Evolutionary conservation across 108 stramenopile species (phyloP).

Genomic region (Parmales sp.): DNA sequence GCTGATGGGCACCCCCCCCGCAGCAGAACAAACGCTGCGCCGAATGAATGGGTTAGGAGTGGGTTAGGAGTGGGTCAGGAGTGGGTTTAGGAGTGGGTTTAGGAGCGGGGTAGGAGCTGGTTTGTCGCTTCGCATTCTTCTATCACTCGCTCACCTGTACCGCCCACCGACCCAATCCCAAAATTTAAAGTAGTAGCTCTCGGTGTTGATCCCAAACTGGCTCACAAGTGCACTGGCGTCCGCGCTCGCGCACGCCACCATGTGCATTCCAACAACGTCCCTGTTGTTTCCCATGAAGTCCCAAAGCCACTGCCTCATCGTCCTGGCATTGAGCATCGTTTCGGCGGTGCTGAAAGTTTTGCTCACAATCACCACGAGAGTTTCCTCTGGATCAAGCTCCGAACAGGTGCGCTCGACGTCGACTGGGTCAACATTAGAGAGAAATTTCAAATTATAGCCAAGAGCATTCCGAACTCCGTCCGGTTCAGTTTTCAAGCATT

Average conservation of each 20-base stretch:
- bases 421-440: slow-evolving; percentile 98
- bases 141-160: slow-evolving; percentile 34
- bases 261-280: slow-evolving; percentile 86
- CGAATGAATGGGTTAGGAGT: too few species aligned
- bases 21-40: slow-evolving; percentile 73
- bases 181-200: slow-evolving; percentile 79
- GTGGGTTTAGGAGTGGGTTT: too few species aligned
- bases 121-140: too few species aligned
- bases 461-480: slow-evolving; percentile 67
- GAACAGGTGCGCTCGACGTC: slow-evolving; percentile 89
- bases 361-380: slow-evolving; percentile 85
- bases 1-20: slow-evolving; percentile 82
- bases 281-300: slow-evolving; percentile 81
- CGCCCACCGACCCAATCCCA: slow-evolving; percentile 97
- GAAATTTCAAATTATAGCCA: slow-evolving; percentile 82
- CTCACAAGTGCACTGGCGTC: slow-evolving; percentile 57
- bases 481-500: slow-evolving; percentile 86
- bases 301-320: slow-evolving; percentile 93
- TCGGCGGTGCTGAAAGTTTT: slow-evolving; percentile 99
- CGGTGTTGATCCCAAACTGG: slow-evolving; percentile 80
- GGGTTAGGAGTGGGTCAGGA: too few species aligned
- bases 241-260: slow-evolving; percentile 82
- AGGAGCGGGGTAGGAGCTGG: too few species aligned
- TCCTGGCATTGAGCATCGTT: slow-evolving; percentile 97
- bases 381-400: slow-evolving; percentile 83